A percentile compares a stretch with the other conserved stretches of the same genome.
These are phyloP conservation scores for Stachybotrys echinatus DNA, from an alignment of 2,329 filamentous ascomycete genomes.

Conservation along the genomic window DNA sequence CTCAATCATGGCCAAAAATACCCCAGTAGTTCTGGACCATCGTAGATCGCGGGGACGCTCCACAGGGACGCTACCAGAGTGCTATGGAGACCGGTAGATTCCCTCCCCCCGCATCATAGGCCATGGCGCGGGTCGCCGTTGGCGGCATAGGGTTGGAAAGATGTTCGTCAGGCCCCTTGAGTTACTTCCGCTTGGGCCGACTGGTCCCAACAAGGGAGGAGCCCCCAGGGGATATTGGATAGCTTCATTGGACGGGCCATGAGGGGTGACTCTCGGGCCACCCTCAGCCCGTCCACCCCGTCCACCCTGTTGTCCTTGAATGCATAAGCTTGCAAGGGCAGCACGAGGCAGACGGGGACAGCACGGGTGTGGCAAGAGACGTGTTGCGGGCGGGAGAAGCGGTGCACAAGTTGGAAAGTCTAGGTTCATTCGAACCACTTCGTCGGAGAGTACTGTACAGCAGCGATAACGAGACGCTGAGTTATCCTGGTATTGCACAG, in stretches of 20 bases:
- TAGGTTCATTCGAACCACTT: no score
- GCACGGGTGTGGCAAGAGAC: no score
- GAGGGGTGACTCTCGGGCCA: no score
- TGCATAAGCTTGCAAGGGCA: neutral
- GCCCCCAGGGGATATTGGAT: no score
- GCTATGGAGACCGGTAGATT: neutral
- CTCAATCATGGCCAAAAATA: neutral
- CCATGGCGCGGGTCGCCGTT: neutral
- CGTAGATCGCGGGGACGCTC: neutral
- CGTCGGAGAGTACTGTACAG: no score
- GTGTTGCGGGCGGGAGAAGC: no score
- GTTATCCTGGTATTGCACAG: neutral
- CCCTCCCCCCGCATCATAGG: neutral
- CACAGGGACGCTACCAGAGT: neutral
- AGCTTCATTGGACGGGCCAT: no score
- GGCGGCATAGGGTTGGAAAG: neutral
- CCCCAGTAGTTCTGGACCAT: neutral
- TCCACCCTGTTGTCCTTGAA: neutral
- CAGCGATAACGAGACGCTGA: no score
- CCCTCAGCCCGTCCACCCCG: neutral
- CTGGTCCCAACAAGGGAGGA: no score
- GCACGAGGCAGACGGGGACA: neutral
- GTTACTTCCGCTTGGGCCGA: neutral
- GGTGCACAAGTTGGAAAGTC: no score
- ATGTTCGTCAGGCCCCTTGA: neutral